Base-by-base conservation (phyloP, 2,329 filamentous ascomycete species). In the Aspergillaceae sp. region DNA sequence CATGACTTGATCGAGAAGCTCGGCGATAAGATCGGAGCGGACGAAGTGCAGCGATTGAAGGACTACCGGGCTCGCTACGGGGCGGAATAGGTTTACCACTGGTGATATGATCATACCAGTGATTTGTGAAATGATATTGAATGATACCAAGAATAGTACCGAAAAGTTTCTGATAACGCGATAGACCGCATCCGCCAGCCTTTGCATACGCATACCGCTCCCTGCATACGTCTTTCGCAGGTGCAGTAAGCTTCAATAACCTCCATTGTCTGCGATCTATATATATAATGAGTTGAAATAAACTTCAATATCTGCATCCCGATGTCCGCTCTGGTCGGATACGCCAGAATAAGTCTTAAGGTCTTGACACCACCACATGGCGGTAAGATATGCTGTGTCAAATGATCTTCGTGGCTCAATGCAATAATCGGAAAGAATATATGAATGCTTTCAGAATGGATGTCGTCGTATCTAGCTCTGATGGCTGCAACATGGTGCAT, bases 1-100 rank as follows among this genome's bases (percentile, higher is more conserved):
- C 80, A 89, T 60, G 88, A 97, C 67, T 82, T 97, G 56, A 83
- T 90, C 55, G 76, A 76, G 45, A 83, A 83, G 7, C 73, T 86
- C 65, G 78, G 78, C 60, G 74, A 74, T 38, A 73, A 80, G 55
- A 81, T 79, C 37, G 77, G 78, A 1, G 76, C 77, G 41, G 74
- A 79, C 32, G 78, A 87, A 53, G 74, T 86, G 53, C 73, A 74
- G 69, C 75, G 74, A 49, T 83, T 87, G 64, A 80, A 87, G 69
- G 84, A 82, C 63, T 94, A 94, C 67, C 80, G 85, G 40, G 59
- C 60, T 40, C 65, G 64, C 47, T 73, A 71, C 50, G 62, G 66
- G 35, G 69, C 68, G 2, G 50, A 63, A 42, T 64, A 63, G 48
- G 48, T 27, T 42, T 29, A 26, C 8, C n/a, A 32, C 9, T 30